These are phyloP conservation scores for Mediolabrus comicus DNA, from an alignment of 108 stramenopile species.

Conservation along the genomic window DNA sequence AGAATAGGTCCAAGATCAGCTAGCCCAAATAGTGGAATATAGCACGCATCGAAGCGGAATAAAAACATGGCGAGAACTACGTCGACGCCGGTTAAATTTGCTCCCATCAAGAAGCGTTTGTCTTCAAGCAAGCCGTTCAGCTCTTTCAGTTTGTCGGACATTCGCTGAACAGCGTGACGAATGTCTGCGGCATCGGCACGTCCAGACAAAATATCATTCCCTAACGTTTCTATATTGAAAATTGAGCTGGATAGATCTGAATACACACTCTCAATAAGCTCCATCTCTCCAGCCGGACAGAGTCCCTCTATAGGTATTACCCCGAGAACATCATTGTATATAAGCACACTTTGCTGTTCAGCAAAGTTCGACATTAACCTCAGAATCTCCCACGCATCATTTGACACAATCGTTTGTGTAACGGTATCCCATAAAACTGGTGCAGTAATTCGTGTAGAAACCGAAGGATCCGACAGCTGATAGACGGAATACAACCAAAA, in stretches of 20 bases:
- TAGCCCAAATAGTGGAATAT: background rate
- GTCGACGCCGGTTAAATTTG: background rate
- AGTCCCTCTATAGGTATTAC: background rate
- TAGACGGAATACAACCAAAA: constrained; percentile 25
- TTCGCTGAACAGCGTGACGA: background rate
- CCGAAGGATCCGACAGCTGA: constrained; percentile 7
- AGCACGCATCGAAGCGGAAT: constrained; percentile 2
- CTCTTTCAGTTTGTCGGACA: background rate
- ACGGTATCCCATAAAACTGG: constrained; percentile 23
- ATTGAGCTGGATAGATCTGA: background rate
- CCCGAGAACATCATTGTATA: background rate
- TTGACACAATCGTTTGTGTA: constrained; percentile 4
- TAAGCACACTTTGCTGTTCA: background rate
- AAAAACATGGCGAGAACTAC: constrained; percentile 1
- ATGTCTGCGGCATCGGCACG: background rate
- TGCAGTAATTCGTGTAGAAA: background rate
- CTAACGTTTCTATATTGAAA: background rate
- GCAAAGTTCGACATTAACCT: constrained; percentile 4
- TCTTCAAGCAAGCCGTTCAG: background rate
- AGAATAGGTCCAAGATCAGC: no score
- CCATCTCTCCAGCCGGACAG: background rate
- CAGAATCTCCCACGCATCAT: constrained; percentile 14
- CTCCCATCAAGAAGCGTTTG: background rate
- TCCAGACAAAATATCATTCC: background rate
- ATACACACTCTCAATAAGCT: constrained; percentile 5